These are phyloP conservation scores for Cymbopogon flexuosus DNA, from an alignment of 202 grass and related monocot genomes.

Conservation along the genomic window DNA sequence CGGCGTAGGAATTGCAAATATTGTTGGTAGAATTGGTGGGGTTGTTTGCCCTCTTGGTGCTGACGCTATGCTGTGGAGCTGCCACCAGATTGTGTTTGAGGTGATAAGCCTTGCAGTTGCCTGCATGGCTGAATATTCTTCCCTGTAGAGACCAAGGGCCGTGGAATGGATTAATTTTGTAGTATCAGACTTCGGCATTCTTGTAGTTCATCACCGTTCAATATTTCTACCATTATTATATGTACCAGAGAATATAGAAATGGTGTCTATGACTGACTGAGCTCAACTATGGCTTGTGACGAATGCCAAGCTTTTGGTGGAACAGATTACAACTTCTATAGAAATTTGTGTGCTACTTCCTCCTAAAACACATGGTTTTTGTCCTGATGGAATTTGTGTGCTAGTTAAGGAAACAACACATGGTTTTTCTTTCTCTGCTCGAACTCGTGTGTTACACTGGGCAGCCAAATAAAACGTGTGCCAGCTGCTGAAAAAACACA, in stretches of 20 bases:
- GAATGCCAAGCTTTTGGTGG: too few species aligned
- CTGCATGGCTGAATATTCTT: conserved; percentile 44
- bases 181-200: not conserved
- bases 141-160: conserved; percentile 70
- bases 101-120: conserved; percentile 46
- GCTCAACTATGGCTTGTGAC: too few species aligned
- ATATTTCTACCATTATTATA: not conserved
- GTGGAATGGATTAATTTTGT: conserved; percentile 36
- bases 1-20: conserved; percentile 49
- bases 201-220: not conserved
- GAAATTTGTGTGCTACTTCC: too few species aligned
- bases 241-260: not conserved
- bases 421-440: too few species aligned
- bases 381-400: too few species aligned
- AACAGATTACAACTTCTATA: too few species aligned
- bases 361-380: too few species aligned
- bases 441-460: too few species aligned
- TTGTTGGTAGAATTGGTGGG: conserved; percentile 69
- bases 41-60: conserved; percentile 66
- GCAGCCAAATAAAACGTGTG: too few species aligned
- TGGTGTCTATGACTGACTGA: too few species aligned
- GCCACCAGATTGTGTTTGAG: conserved; percentile 65
- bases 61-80: conserved; percentile 51
- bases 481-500: too few species aligned
- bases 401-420: too few species aligned